phyloP scores from a whole-genome alignment of 2,329 filamentous ascomycete species.

The Sporothrix globosa region DNA sequence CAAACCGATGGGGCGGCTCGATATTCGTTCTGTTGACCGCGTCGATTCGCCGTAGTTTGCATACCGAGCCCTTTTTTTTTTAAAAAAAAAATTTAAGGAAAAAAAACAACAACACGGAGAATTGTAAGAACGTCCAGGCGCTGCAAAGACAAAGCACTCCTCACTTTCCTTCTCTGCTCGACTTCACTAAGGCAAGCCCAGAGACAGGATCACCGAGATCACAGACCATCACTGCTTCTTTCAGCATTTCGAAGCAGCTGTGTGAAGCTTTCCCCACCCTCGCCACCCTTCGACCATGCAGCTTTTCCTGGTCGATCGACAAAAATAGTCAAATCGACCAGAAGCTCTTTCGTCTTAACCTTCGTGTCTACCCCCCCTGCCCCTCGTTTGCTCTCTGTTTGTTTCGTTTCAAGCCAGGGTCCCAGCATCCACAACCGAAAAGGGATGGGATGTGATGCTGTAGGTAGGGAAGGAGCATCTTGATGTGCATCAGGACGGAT shows the following conservation, averaged over 20 bases:
- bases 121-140: conserved; percentile 8
- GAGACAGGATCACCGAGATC: background rate
- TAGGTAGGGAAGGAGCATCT: conserved; percentile 2
- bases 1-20: background rate
- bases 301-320: conserved; percentile 20
- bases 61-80: background rate
- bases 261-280: conserved; percentile 14
- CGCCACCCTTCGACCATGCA: background rate
- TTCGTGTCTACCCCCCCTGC: background rate
- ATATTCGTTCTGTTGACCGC: background rate
- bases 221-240: conserved; percentile 14
- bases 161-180: background rate
- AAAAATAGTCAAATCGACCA: conserved; percentile 19
- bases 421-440: conserved; percentile 11
- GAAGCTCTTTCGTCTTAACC: conserved; percentile 3
- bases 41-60: conserved; percentile 6
- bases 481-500: conserved; percentile 7
- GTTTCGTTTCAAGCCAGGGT: conserved; percentile 30
- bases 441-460: conserved; percentile 12
- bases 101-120: background rate
- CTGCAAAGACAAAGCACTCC: background rate
- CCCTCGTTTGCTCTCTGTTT: conserved; percentile 9
- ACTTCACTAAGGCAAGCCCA: conserved; percentile 10
- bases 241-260: background rate
- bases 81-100: too few relatives aligned